Evolutionary conservation across 768 basidiomycete genomes (phyloP), one percentile per base, ranked within the genome.

Genomic region (Boletus sp.): DNA sequence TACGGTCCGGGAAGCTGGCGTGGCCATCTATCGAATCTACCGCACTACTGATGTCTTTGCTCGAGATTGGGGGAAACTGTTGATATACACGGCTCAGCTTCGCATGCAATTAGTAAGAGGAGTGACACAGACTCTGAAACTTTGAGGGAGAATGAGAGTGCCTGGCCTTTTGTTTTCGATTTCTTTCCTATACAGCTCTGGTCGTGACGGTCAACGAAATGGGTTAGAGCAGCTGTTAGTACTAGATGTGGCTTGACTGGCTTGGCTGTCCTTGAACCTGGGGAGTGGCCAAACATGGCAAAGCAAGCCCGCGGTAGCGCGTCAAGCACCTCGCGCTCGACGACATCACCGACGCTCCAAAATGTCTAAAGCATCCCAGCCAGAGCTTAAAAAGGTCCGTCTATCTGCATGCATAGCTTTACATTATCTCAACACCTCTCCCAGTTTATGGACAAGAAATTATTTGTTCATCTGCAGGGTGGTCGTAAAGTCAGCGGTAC

Each of bases 401-500:
- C 11, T 52, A 20, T 54, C 24, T 50, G 20, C 41, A 41, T 9
- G 15, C 44, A 45, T 57, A 44, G 11, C 20, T 44, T 64, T 42
- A 36, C 33, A 24, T 17, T 33, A 45, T 33, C 33, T 4, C 35
- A 37, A 15, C 30, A 28, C 11, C 11, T 32, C 8, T 39, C 57
- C 48, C 44, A 98, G 92, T 99, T 97, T 71, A 98, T 99, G 95
- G 97, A 99, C 83, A 96, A 98, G 79, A 91, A 89, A 68, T 78
- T 98, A 64, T 95, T 95, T 75, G 80, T 99, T 67, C 86, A 96
- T 76, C 79, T 99, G 7, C 94, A 97, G 71, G 93, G 91, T 47
- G 94, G 94, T 54, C 88, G 96, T 68, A 93, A 92, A 83, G 92
- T 99, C 67, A 94, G 92, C 77, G 97, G 97, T 53, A 87, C 86